Conservation (phyloP, 2,329 filamentous ascomycete genomes). For the Talaromyces sp. region DNA sequence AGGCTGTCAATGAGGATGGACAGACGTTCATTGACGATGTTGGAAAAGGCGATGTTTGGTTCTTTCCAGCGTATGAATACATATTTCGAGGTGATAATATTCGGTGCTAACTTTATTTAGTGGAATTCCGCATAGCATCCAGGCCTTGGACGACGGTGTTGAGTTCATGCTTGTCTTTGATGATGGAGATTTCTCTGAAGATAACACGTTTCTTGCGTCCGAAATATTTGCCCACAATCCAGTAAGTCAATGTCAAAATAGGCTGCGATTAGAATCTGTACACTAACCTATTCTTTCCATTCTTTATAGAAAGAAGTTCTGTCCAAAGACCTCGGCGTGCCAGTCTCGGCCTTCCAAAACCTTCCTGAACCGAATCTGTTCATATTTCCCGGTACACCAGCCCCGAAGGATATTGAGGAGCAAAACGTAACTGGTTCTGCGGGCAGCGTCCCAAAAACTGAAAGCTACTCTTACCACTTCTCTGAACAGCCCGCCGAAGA, state of each 20-base stretch:
- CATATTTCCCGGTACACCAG: slow-evolving; percentile 67
- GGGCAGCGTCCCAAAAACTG: slow-evolving; percentile 62
- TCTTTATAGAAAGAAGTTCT: slow-evolving; percentile 42
- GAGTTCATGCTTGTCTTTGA: slow-evolving; percentile 63
- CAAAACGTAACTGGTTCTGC: slow-evolving; percentile 58
- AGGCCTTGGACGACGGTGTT: slow-evolving; percentile 64
- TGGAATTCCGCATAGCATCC: slow-evolving; percentile 71
- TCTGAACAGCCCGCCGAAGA: slow-evolving; percentile 63
- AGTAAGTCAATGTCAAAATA: slow-evolving; percentile 14
- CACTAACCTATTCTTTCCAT: neutral
- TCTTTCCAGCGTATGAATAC: slow-evolving; percentile 60
- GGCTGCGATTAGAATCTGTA: neutral
- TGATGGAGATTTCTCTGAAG: slow-evolving; percentile 56
- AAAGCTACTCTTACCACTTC: slow-evolving; percentile 66
- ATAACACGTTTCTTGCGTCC: slow-evolving; percentile 70
- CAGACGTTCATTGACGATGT: slow-evolving; percentile 74
- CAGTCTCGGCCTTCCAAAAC: slow-evolving; percentile 53
- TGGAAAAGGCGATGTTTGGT: slow-evolving; percentile 73
- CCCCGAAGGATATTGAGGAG: slow-evolving; percentile 60
- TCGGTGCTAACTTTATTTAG: slow-evolving; percentile 14
- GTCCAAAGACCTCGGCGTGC: slow-evolving; percentile 51
- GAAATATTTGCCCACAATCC: slow-evolving; percentile 52
- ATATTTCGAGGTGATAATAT: neutral
- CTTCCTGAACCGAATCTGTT: slow-evolving; percentile 66
- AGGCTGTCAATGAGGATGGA: slow-evolving; percentile 52